phyloP scores from a whole-genome alignment of 257 asterid genomes.

The Nicotiana paniculata region DNA sequence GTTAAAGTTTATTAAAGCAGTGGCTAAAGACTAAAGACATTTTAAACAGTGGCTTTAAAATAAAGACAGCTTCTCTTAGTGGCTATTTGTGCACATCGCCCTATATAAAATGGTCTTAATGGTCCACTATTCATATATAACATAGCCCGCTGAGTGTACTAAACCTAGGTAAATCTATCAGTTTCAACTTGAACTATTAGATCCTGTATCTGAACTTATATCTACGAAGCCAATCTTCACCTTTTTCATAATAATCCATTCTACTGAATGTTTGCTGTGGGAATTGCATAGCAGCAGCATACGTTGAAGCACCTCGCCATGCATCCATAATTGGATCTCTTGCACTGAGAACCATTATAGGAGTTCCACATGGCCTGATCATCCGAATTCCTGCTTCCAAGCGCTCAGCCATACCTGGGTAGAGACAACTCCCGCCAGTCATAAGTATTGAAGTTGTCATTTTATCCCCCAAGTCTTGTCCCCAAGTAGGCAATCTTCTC shows the following conservation, averaged over 20 bases:
- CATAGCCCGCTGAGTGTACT: not conserved
- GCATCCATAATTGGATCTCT: conserved; percentile 73
- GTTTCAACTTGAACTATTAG: conserved; percentile 20
- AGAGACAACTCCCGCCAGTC: conserved; percentile 89
- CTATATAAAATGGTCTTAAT: not conserved
- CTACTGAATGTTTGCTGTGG: conserved; percentile 63
- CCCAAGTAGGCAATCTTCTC: conserved; percentile 51
- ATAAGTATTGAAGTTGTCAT: conserved; percentile 68
- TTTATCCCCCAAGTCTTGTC: conserved; percentile 40
- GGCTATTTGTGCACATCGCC: too few species aligned
- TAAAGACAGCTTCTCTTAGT: too few species aligned
- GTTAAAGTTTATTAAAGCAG: too few species aligned
- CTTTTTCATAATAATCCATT: conserved; percentile 87
- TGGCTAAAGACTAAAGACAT: too few species aligned
- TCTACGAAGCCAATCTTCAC: conserved; percentile 78
- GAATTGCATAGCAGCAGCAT: conserved; percentile 54
- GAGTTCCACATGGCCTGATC: conserved; percentile 77
- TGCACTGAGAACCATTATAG: conserved; percentile 54
- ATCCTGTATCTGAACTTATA: conserved; percentile 53
- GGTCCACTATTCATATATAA: not conserved
- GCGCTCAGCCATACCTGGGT: conserved; percentile 75
- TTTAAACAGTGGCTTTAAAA: too few species aligned
- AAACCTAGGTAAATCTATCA: not conserved
- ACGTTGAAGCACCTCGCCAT: conserved; percentile 91
- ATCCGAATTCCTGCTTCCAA: conserved; percentile 77